Percentiles rank a stretch among this genome's conserved stretches.
phyloP scores from a whole-genome alignment of 2,329 filamentous ascomycete species.

The Phaeosphaeriaceae sp. region DNA sequence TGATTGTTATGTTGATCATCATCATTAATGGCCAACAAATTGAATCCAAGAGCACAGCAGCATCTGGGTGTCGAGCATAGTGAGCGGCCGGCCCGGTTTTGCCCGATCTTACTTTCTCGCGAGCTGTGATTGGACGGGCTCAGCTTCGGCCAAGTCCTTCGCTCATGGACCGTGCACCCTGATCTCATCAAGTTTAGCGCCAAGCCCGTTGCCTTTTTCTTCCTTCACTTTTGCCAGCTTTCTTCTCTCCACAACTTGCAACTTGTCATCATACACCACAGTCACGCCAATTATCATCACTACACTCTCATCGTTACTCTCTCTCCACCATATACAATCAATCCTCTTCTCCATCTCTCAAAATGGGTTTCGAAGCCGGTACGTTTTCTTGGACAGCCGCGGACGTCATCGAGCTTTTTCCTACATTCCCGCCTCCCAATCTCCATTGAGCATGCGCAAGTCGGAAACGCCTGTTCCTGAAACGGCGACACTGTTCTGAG shows the following conservation, averaged over 20 bases:
- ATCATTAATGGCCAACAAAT: no score
- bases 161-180: conserved; percentile 8
- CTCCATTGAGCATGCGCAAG: conserved; percentile 35
- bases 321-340: conserved; percentile 17
- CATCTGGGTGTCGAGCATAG: no score
- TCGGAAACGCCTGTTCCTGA: conserved; percentile 9
- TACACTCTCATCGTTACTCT: conserved; percentile 20
- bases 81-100: conserved; percentile 22
- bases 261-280: conserved; percentile 17
- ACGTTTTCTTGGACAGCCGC: conserved; percentile 34
- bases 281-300: conserved; percentile 17
- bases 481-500: conserved; percentile 6
- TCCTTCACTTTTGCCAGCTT: conserved; percentile 27
- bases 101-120: conserved; percentile 24
- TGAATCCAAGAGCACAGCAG: no score
- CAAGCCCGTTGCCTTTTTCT: conserved; percentile 27
- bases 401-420: conserved; percentile 38
- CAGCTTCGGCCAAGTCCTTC: conserved; percentile 2
- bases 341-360: conserved; percentile 32
- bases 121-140: conserved; percentile 18
- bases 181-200: conserved; percentile 21
- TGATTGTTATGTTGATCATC: no score
- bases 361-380: conserved; percentile 51
- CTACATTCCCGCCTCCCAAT: conserved; percentile 24
- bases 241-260: conserved; percentile 24